Evolutionary conservation across 2,329 filamentous ascomycete genomes (phyloP).

Genomic region (Exophiala bonariae): DNA sequence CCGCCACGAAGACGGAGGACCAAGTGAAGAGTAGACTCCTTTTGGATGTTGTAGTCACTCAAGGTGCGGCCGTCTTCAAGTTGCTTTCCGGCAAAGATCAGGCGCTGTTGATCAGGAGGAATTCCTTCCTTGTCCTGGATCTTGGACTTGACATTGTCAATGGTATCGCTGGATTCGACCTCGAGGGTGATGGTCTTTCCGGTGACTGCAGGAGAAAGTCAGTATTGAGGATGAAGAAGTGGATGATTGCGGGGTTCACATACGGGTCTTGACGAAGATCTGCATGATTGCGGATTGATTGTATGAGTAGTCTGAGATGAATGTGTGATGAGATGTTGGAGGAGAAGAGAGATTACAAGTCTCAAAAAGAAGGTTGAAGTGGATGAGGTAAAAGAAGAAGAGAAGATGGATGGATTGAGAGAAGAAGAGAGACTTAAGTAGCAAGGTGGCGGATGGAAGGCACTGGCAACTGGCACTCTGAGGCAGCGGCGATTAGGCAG

Average conservation of each 20-base stretch:
- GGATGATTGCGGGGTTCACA: constrained; percentile 47
- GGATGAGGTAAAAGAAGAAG: constrained; percentile 17
- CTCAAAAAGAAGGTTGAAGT: constrained; percentile 9
- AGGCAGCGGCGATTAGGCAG: constrained; percentile 2
- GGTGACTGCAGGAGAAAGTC: constrained; percentile 53
- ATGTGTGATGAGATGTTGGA: constrained; percentile 9
- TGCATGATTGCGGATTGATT: constrained; percentile 67
- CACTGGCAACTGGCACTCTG: background rate
- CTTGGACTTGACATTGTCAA: constrained; percentile 60
- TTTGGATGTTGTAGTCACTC: constrained; percentile 59
- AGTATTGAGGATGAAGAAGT: constrained; percentile 26
- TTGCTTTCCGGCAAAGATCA: constrained; percentile 61
- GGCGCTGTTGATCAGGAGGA: constrained; percentile 58
- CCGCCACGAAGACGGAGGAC: constrained; percentile 71
- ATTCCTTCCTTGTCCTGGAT: constrained; percentile 63
- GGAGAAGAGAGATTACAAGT: constrained; percentile 11
- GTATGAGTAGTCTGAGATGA: constrained; percentile 16
- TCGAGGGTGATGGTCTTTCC: constrained; percentile 58
- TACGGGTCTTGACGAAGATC: constrained; percentile 97
- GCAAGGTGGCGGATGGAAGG: background rate
- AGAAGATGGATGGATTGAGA: constrained; percentile 17
- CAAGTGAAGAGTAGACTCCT: constrained; percentile 69
- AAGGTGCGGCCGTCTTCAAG: constrained; percentile 58
- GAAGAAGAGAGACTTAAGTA: constrained; percentile 16
- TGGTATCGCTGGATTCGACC: constrained; percentile 49